A percentile compares a stretch with the other conserved stretches of the same genome.
These are phyloP conservation scores for Mycena polygramma DNA, from an alignment of 768 basidiomycete genomes.

Conservation along the genomic window DNA sequence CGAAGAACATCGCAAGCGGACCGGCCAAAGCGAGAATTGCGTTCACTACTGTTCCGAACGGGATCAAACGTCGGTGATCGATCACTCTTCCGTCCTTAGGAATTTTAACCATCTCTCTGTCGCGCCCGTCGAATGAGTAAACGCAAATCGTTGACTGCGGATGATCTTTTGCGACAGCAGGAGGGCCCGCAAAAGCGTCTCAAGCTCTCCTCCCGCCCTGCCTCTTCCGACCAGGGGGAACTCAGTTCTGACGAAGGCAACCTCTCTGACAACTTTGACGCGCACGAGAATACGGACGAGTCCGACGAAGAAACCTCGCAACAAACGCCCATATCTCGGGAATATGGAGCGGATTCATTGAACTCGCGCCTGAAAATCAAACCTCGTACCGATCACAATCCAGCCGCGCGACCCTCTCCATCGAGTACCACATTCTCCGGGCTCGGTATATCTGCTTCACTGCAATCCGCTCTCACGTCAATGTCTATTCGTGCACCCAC, in stretches of 20 bases:
- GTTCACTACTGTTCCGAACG: too few species aligned
- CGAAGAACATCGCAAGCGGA: not conserved
- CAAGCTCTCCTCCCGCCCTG: slow-evolving; percentile 37
- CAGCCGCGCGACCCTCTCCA: slow-evolving; percentile 42
- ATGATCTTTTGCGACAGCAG: slow-evolving; percentile 61
- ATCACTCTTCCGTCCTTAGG: too few species aligned
- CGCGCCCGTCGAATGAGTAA: slow-evolving; percentile 33
- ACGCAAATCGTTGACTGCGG: slow-evolving; percentile 53
- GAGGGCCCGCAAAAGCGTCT: slow-evolving; percentile 59
- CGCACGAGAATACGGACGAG: slow-evolving; percentile 40
- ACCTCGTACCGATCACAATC: slow-evolving; percentile 27
- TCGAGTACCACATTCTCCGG: slow-evolving; percentile 60
- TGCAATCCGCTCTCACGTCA: slow-evolving; percentile 74
- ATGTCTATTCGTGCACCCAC: slow-evolving; percentile 93
- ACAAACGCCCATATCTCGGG: slow-evolving; percentile 1
- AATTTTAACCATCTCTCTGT: slow-evolving; percentile 4
- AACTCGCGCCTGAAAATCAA: slow-evolving; percentile 24
- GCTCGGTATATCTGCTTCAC: slow-evolving; percentile 68
- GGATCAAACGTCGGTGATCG: not conserved
- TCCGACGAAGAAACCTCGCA: slow-evolving; percentile 25
- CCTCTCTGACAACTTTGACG: slow-evolving; percentile 20
- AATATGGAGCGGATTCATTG: slow-evolving; percentile 20
- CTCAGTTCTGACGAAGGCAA: not conserved
- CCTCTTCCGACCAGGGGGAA: not conserved
- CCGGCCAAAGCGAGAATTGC: not conserved